Conservation (phyloP, 441 rosid species). For the Erysimum cheiri region DNA sequence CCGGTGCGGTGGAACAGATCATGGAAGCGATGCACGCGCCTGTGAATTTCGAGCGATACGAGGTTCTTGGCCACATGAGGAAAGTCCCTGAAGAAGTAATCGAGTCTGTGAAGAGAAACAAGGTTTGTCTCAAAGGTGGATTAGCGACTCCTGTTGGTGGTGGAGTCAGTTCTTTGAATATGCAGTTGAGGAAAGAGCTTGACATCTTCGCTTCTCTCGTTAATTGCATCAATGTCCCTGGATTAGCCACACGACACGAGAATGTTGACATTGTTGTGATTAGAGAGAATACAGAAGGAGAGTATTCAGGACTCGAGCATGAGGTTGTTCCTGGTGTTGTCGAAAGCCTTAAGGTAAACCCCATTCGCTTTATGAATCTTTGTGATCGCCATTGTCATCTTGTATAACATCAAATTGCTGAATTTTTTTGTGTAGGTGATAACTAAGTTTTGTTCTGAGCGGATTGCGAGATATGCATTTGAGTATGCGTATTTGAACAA, state of each 20-base stretch:
- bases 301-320: slow-evolving; percentile 90
- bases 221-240: slow-evolving; percentile 80
- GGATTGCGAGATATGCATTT: slow-evolving; percentile 92
- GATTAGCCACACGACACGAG: slow-evolving; percentile 79
- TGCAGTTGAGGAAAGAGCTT: slow-evolving; percentile 85
- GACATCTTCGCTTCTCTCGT: slow-evolving; percentile 94
- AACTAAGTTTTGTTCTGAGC: slow-evolving; percentile 94
- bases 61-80: slow-evolving; percentile 85
- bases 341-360: slow-evolving; percentile 90
- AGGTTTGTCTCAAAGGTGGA: slow-evolving; percentile 93
- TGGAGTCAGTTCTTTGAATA: slow-evolving; percentile 90
- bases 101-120: slow-evolving; percentile 85
- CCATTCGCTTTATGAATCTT: background rate
- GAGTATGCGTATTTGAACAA: slow-evolving; percentile 97
- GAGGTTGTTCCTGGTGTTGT: slow-evolving; percentile 98
- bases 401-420: background rate
- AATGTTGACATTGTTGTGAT: slow-evolving; percentile 91
- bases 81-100: slow-evolving; percentile 76
- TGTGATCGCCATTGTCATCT: background rate
- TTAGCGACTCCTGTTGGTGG: slow-evolving; percentile 90
- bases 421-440: slow-evolving; percentile 64
- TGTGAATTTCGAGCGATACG: slow-evolving; percentile 77
- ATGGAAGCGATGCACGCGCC: slow-evolving; percentile 98
- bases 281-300: slow-evolving; percentile 96
- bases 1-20: slow-evolving; percentile 90